Percentiles rank a stretch among this genome's conserved stretches.
phyloP scores from a whole-genome alignment of 2,329 filamentous ascomycete species.

The Hirsutella rhossiliensis region DNA sequence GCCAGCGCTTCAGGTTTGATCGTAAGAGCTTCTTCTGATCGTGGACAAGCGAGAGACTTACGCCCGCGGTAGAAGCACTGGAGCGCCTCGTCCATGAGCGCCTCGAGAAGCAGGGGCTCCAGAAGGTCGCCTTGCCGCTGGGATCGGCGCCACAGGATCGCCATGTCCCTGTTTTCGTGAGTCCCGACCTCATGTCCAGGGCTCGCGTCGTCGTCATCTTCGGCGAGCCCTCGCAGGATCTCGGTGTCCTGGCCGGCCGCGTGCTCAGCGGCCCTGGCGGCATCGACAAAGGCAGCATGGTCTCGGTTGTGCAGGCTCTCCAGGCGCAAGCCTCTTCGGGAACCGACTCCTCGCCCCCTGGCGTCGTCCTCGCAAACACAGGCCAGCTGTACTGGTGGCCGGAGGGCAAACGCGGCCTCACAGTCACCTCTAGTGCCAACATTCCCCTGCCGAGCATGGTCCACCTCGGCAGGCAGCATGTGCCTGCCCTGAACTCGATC shows the following conservation, averaged over 20 bases:
- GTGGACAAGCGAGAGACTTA: neutral
- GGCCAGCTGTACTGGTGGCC: conserved; percentile 71
- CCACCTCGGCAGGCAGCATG: conserved; percentile 39
- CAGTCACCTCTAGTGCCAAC: conserved; percentile 39
- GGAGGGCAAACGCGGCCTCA: conserved; percentile 47
- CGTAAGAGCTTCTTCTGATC: conserved; percentile 31
- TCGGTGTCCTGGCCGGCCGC: conserved; percentile 65
- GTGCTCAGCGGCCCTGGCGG: conserved; percentile 50
- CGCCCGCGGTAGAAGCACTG: conserved; percentile 41
- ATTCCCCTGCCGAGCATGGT: conserved; percentile 52
- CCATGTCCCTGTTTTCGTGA: conserved; percentile 55
- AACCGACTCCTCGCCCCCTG: conserved; percentile 28
- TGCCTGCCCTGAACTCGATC: conserved; percentile 47
- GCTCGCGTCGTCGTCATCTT: conserved; percentile 59
- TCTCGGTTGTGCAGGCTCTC: conserved; percentile 47
- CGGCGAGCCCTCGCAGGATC: conserved; percentile 58
- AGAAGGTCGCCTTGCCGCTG: conserved; percentile 49
- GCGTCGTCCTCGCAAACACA: conserved; percentile 64
- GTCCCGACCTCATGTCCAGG: conserved; percentile 37
- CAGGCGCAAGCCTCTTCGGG: conserved; percentile 16
- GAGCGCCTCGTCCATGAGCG: conserved; percentile 49
- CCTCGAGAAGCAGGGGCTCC: conserved; percentile 47
- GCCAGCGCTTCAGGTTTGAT: conserved; percentile 64
- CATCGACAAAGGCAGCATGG: conserved; percentile 56
- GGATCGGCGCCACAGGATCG: conserved; percentile 32